Conservation (phyloP, 2,329 filamentous ascomycete species). For the Epichloe coenophiala region DNA sequence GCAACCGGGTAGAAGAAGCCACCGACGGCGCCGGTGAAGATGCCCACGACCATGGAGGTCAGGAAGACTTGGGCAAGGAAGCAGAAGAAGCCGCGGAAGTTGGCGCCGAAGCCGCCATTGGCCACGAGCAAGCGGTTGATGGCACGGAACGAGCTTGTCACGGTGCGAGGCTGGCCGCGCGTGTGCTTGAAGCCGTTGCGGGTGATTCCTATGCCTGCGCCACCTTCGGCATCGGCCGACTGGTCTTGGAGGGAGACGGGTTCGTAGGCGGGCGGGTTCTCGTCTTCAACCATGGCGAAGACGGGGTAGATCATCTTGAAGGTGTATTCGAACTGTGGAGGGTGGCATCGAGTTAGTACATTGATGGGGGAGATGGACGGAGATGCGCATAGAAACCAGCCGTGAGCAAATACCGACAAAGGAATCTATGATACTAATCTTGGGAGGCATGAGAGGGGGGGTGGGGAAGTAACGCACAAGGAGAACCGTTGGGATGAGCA, state of each 20-base stretch:
- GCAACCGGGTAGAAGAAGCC: conserved; percentile 26
- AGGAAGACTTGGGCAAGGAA: conserved; percentile 25
- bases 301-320: conserved; percentile 36
- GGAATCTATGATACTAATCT: no score
- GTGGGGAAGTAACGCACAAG: conserved; percentile 21
- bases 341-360: background rate
- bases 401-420: no score
- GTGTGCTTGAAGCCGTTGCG: conserved; percentile 21
- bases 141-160: conserved; percentile 38
- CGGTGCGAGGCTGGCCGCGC: conserved; percentile 21
- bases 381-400: no score
- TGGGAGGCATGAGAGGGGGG: no score
- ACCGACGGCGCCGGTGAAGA: conserved; percentile 32
- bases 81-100: conserved; percentile 55
- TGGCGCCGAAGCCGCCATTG: conserved; percentile 48
- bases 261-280: conserved; percentile 40
- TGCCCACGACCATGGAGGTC: conserved; percentile 23
- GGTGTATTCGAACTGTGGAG: conserved; percentile 33
- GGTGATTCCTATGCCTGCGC: conserved; percentile 9
- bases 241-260: conserved; percentile 31
- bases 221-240: conserved; percentile 19
- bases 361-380: no score
- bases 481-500: conserved; percentile 32
- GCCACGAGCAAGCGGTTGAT: conserved; percentile 43
- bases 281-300: conserved; percentile 45